Base-by-base conservation (phyloP, 208 protist genomes). In the Leishmania martiniquensis region DNA sequence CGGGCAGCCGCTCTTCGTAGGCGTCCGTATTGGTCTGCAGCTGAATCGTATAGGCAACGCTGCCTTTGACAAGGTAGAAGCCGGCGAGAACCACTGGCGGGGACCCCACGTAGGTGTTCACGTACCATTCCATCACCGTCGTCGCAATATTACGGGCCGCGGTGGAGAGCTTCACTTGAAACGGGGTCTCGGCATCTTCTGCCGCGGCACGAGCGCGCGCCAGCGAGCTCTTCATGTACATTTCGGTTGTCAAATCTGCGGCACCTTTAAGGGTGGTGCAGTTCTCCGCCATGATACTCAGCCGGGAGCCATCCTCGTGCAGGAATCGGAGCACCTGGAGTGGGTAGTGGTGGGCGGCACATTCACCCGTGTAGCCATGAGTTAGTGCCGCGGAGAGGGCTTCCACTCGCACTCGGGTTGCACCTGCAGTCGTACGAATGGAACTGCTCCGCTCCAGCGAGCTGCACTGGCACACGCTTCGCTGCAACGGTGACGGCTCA, bases 121-220 rank as follows among this genome's bases (percentile, higher is more conserved):
- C 71, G 81, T 91, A 92, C 1, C 51, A 68, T 57, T 92, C 83
- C 84, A 94, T 89, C 59, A 90, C 82, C 0, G 87, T 94, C 39
- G 91, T 94, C 4, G 90, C 85, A 67, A 92, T 78, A 52, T 75
- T 85, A 54, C 75, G 80, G 17, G 91, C 88, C 4, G 78, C 51
- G 25, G 75, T 85, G 44, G 81, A 75, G n/a, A 87, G 72, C 37
- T 83, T 87, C 20, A 91, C 77, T n/a, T 89, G 86, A 72, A 92
- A 90, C 76, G 90, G 90, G 32, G 87, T 82, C 51, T 88, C 83
- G 5, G 76, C 67, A 10, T 45, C 67, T 59, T 86, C 78, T 6
- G 88, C 87, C 0, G 77, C 80, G 17, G 71, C 70, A 1, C 55
- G 71, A 13, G 81, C 82, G 5, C 77, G 82, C 15, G 73, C 72